These are phyloP conservation scores for Anthostomella pinea DNA, from an alignment of 2,329 filamentous ascomycete genomes.

Conservation along the genomic window DNA sequence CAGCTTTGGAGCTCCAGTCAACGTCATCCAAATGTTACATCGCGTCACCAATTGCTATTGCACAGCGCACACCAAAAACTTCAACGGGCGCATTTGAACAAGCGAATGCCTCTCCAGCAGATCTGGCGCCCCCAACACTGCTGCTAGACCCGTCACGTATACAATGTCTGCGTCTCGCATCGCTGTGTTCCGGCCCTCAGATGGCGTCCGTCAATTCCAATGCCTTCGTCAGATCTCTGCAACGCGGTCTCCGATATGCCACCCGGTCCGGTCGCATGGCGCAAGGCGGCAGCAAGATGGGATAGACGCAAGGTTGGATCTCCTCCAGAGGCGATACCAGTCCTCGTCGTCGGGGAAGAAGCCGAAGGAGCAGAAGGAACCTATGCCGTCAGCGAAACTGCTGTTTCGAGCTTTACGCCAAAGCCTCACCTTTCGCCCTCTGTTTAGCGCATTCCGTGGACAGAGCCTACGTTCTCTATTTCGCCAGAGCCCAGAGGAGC, in stretches of 20 bases:
- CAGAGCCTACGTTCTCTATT: constrained; percentile 38
- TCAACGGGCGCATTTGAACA: no score
- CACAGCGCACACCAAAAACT: no score
- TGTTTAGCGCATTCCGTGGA: constrained; percentile 38
- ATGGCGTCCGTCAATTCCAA: constrained; percentile 14
- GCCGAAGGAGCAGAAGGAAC: constrained; percentile 19
- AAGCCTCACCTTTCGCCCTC: constrained; percentile 33
- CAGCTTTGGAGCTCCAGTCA: no score
- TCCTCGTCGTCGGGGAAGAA: constrained; percentile 20
- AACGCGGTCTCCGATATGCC: constrained; percentile 6
- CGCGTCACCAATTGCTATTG: no score
- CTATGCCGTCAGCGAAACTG: constrained; percentile 23
- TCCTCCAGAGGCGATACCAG: constrained; percentile 26
- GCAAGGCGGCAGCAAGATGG: constrained; percentile 8
- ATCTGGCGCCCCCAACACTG: constrained; percentile 6
- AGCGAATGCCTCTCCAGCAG: no score
- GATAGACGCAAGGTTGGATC: constrained; percentile 7
- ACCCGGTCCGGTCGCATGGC: constrained; percentile 5
- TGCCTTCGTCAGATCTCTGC: constrained; percentile 14
- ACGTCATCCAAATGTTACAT: no score
- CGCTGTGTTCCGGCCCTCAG: constrained; percentile 12
- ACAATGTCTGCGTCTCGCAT: constrained; percentile 22
- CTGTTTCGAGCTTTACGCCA: constrained; percentile 32
- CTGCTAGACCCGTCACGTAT: neutral
- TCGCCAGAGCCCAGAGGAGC: constrained; percentile 42